phyloP scores from a whole-genome alignment of 768 basidiomycete genomes.

The Boletellus emodensis region DNA sequence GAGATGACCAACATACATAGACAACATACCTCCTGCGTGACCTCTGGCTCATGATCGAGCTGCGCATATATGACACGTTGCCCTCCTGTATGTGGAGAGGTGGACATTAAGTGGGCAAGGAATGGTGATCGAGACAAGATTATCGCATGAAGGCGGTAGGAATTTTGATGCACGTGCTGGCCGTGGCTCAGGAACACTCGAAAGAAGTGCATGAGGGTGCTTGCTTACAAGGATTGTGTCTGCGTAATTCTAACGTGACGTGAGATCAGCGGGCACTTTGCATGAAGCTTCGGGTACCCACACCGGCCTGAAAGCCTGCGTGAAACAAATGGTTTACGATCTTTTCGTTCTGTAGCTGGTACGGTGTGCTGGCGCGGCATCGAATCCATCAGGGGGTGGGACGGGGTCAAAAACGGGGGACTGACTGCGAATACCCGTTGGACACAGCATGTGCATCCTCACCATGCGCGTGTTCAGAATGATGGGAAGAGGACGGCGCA shows the following conservation, averaged over 20 bases:
- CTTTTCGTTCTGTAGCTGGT: constrained; percentile 67
- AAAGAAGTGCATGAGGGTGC: constrained; percentile 3
- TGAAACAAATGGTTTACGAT: constrained; percentile 77
- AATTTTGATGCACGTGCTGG: constrained; percentile 71
- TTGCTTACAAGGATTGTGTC: constrained; percentile 71
- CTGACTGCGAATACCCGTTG: constrained; percentile 64
- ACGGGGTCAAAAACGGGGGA: constrained; percentile 13
- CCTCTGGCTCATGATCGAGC: constrained; percentile 74
- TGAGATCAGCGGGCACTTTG: constrained; percentile 9
- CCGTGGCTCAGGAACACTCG: constrained; percentile 10
- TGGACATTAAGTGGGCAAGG: constrained; percentile 85
- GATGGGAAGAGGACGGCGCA: constrained; percentile 35
- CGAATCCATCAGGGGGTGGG: constrained; percentile 6
- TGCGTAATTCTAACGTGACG: constrained; percentile 62
- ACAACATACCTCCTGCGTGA: constrained; percentile 73
- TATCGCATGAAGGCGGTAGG: constrained; percentile 78
- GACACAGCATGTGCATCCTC: constrained; percentile 35
- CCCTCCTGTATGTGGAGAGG: constrained; percentile 61
- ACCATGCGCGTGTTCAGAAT: constrained; percentile 36
- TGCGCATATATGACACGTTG: constrained; percentile 71
- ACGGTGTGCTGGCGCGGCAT: constrained; percentile 36
- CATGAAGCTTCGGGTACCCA: constrained; percentile 39
- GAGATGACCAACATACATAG: constrained; percentile 15
- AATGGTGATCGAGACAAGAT: constrained; percentile 85
- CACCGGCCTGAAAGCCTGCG: constrained; percentile 77